phyloP scores from a whole-genome alignment of 805 yeast species.

The Cyberlindnera mycetangii region DNA sequence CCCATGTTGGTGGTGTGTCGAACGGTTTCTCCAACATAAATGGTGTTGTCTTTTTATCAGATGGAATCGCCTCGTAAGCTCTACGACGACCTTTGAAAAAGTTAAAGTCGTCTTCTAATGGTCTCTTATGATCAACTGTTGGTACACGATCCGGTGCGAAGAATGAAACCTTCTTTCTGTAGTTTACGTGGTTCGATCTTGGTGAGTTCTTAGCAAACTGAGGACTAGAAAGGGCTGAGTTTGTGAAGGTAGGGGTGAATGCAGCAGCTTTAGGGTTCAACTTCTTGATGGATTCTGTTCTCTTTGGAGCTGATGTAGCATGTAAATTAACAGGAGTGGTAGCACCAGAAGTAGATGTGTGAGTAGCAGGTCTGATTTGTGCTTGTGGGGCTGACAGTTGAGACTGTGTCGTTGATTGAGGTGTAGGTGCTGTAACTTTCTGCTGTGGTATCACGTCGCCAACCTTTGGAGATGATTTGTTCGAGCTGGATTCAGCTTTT shows the following conservation, averaged over 20 bases:
- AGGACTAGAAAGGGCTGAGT: conserved; percentile 20
- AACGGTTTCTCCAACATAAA: conserved; percentile 60
- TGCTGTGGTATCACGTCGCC: conserved; percentile 15
- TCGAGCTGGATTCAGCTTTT: conserved; percentile 18
- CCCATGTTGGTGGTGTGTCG: conserved; percentile 78
- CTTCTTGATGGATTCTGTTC: conserved; percentile 30
- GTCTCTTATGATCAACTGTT: conserved; percentile 25
- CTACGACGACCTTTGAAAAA: conserved; percentile 29
- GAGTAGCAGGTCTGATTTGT: conserved; percentile 2
- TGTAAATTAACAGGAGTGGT: background rate
- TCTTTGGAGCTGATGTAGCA: conserved; percentile 4
- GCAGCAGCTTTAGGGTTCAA: conserved; percentile 65
- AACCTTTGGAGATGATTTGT: conserved; percentile 19
- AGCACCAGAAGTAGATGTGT: background rate
- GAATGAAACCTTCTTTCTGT: conserved; percentile 15
- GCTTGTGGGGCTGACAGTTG: conserved; percentile 1
- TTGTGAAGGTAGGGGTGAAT: conserved; percentile 12
- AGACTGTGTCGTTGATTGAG: background rate
- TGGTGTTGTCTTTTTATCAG: conserved; percentile 22
- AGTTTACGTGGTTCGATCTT: conserved; percentile 16
- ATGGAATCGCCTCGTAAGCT: conserved; percentile 6
- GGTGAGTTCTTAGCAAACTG: conserved; percentile 24
- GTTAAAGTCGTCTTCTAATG: conserved; percentile 24
- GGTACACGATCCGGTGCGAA: conserved; percentile 27
- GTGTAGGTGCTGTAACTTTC: background rate